Evolutionary conservation across 2,329 filamentous ascomycete species (phyloP).

Genomic region (Diaporthe ampelina): DNA sequence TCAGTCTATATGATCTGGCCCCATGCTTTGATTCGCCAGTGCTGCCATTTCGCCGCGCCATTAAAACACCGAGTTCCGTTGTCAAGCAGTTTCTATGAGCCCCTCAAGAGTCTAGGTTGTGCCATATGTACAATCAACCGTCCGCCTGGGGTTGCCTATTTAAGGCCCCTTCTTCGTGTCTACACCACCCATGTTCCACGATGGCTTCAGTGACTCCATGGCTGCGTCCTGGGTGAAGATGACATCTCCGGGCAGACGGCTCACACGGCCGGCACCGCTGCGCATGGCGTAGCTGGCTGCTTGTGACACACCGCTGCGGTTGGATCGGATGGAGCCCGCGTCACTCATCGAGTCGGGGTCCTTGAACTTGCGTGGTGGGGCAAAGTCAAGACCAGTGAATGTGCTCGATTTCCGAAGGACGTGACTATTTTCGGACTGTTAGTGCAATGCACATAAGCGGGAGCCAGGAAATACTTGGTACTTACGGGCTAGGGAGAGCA

Average conservation of each 20-base stretch:
- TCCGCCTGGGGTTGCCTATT: not conserved
- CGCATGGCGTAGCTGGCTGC: constrained; percentile 80
- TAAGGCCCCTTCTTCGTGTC: constrained; percentile 45
- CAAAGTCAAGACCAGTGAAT: constrained; percentile 86
- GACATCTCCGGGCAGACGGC: constrained; percentile 83
- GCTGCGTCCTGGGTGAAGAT: constrained; percentile 83
- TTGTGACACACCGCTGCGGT: constrained; percentile 82
- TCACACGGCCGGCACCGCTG: constrained; percentile 87
- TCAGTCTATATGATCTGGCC: constrained; percentile 35
- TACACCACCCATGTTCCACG: constrained; percentile 66
- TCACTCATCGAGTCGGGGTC: constrained; percentile 71
- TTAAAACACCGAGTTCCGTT: constrained; percentile 33
- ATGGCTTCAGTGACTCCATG: constrained; percentile 70
- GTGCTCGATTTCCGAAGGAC: constrained; percentile 81
- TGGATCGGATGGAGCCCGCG: constrained; percentile 77
- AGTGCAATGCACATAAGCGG: constrained; percentile 43
- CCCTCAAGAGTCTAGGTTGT: constrained; percentile 10
- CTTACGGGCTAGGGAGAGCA: constrained; percentile 91
- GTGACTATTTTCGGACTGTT: constrained; percentile 64
- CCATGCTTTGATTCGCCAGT: constrained; percentile 38
- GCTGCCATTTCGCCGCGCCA: constrained; percentile 38
- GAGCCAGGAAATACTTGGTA: constrained; percentile 48
- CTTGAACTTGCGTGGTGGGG: constrained; percentile 81
- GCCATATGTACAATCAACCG: constrained; percentile 37
- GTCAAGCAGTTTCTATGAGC: constrained; percentile 28